Conservation (phyloP, 1,139 yeast genomes). For the Taiozyma sp. region DNA sequence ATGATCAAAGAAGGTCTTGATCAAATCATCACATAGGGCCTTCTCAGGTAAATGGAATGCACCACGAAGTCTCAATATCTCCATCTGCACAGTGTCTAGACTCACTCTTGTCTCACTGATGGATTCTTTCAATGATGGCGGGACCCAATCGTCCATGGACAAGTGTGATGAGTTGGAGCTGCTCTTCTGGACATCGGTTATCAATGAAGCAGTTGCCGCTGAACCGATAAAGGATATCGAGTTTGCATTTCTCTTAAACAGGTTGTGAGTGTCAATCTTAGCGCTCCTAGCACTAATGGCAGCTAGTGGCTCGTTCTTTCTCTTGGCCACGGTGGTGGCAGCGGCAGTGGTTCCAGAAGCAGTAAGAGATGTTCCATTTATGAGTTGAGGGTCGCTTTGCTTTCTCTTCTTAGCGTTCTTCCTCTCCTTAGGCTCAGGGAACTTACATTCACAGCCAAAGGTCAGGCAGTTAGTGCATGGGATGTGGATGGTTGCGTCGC, state of each 20-base stretch:
- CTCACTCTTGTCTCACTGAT: constrained; percentile 20
- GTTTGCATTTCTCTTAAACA: constrained; percentile 13
- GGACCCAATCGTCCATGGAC: constrained; percentile 28
- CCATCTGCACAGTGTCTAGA: constrained; percentile 60
- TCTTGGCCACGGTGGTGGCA: constrained; percentile 3
- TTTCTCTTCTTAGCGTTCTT: constrained; percentile 23
- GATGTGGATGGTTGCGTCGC: constrained; percentile 64
- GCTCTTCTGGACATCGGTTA: constrained; percentile 13
- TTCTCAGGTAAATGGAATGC: constrained; percentile 67
- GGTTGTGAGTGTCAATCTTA: constrained; percentile 19
- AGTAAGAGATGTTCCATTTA: neutral
- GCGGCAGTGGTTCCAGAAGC: constrained; percentile 2
- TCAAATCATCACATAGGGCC: constrained; percentile 56
- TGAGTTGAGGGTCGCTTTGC: neutral
- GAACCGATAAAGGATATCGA: constrained; percentile 19
- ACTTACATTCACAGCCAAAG: constrained; percentile 67
- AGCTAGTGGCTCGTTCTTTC: constrained; percentile 21
- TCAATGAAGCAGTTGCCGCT: constrained; percentile 28
- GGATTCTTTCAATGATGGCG: constrained; percentile 29
- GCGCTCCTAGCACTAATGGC: constrained; percentile 25
- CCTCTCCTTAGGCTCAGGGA: constrained; percentile 53
- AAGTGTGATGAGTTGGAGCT: constrained; percentile 29
- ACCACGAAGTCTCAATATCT: constrained; percentile 63
- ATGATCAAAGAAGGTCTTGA: constrained; percentile 59
- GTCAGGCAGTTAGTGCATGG: constrained; percentile 79